Base-by-base conservation (phyloP, 78 protist genomes). In the Dictyostelium firmibasis region DNA sequence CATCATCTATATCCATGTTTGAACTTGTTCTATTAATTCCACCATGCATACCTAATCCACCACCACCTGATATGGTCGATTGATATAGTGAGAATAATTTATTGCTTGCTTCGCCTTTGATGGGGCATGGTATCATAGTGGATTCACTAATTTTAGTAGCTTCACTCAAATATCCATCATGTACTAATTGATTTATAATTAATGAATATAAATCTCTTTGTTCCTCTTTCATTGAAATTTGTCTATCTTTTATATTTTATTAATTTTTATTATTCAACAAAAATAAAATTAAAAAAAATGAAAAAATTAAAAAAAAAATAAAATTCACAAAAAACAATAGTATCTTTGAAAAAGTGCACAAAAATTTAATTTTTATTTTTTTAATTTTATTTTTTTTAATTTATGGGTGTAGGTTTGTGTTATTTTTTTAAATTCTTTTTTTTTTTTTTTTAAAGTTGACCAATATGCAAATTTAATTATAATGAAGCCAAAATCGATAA, bases 61-160 rank as follows among this genome's bases (percentile, higher is more conserved):
- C 27, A 29, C 41, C 44, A 10, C 27, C 62, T 23, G 74, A 47
- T 47, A 33, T 23, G 4, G 70, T 87, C 5, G 53, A n/a, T 57
- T 81, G 94, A 35, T 81, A 43, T 1, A 92, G 4, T 83, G 87
- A 57, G 50, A 67, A 70, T 62, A 85, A 76, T 84, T 76, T 86
- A 70, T 88, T 84, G 4, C 72, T 70, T 14, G 92, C 84, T 6
- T 85, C 92, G 4, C 31, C 23, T 83, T 43, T 84, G 6, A 85
- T 20, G 23, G 97, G 91, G 53, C 86, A 81, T 4, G 97, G 97
- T 16, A 88, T 86, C 92, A 72, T 85, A 0, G 94, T 94, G 3
- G 92, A 83, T 81, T 94, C 94, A 83, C 95, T 89, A 25, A 94
- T 50, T 31, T 78, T 81, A 36, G 83, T 83, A 7, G 97, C 97